Base-by-base conservation (phyloP, 2,329 filamentous ascomycete species). In the Rutstroemia sydowiana region DNA sequence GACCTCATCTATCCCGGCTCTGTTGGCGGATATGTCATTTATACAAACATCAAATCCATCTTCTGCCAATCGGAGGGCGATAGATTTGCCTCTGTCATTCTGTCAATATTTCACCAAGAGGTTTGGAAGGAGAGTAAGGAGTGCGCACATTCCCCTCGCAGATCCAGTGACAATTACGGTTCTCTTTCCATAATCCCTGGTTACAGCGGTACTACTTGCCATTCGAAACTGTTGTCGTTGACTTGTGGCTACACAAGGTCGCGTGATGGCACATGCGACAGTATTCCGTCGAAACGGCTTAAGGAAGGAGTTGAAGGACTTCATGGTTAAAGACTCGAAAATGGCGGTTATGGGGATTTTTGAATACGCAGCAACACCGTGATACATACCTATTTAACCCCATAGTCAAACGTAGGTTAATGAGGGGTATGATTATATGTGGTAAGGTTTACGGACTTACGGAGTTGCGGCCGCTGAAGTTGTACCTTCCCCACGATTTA, bases 31-130 rank as follows among this genome's bases (percentile, higher is more conserved):
- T 14, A 85, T 69, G 57, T 86, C 82, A 62, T 84, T 85, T 57
- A 87, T 70, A 61, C 79, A 83, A 45, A 87, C 71, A 57, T 81
- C 73, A 67, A 85, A 87, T 49, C 82, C 82, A 55, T 86, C 83
- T 20, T 72, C 68, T 5, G 82, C 82, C 14, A 87, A 73, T 2
- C 82, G 78, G 7, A 83, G 68, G 16, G 81, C 82, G 48, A 84
- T 82, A 18, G 79, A 74, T 59, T 77, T 79, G 43, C 81, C 81
- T 57, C 80, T 82, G 18, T 9, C 10, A 32, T 18, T 10, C 31
- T 2, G 23, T 39, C 46, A 51, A 31, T 46, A 13, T 59, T 13
- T 60, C 59, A 37, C 63, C 63, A 45, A 44, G 11, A 40, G 21
- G 39, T 32, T 30, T 14, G 16, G 11, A n/a, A 13, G 9, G n/a